Conservation (phyloP, 495 filamentous ascomycete species). For the Hyaloscypha finlandica region DNA sequence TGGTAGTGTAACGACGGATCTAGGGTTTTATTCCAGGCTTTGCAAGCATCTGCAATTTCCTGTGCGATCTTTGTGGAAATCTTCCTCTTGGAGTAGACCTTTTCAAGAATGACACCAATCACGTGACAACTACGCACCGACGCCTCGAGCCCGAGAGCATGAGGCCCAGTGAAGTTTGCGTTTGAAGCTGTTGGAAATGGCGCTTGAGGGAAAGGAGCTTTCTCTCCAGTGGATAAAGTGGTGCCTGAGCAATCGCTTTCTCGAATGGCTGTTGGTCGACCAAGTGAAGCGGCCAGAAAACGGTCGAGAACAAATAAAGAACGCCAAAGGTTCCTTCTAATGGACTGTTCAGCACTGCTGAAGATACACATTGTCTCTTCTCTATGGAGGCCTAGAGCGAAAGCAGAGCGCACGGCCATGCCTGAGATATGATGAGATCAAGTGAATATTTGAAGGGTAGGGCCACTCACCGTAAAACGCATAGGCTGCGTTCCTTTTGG, state of each 20-base stretch:
- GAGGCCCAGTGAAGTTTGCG: slow-evolving; percentile 38
- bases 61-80: slow-evolving; percentile 68
- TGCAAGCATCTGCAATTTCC: slow-evolving; percentile 59
- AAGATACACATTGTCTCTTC: slow-evolving; percentile 61
- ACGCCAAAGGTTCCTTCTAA: slow-evolving; percentile 59
- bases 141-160: slow-evolving; percentile 47
- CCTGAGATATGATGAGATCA: slow-evolving; percentile 39
- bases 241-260: slow-evolving; percentile 61
- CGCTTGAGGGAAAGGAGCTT: slow-evolving; percentile 28
- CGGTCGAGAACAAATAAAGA: slow-evolving; percentile 63
- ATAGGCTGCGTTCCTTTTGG: slow-evolving; percentile 61
- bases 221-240: slow-evolving; percentile 44
- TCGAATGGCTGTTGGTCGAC: slow-evolving; percentile 60
- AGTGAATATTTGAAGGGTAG: background rate
- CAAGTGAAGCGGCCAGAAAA: slow-evolving; percentile 59
- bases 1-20: slow-evolving; percentile 49
- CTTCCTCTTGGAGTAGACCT: slow-evolving; percentile 69
- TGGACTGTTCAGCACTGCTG: slow-evolving; percentile 41
- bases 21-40: slow-evolving; percentile 49
- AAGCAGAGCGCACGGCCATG: slow-evolving; percentile 64
- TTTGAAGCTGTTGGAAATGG: slow-evolving; percentile 38
- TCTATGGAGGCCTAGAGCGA: slow-evolving; percentile 60
- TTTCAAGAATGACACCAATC: slow-evolving; percentile 66
- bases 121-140: slow-evolving; percentile 59
- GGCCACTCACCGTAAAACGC: slow-evolving; percentile 53